Conservation (phyloP, 306 rosid genomes). For the Dryas drummondii region DNA sequence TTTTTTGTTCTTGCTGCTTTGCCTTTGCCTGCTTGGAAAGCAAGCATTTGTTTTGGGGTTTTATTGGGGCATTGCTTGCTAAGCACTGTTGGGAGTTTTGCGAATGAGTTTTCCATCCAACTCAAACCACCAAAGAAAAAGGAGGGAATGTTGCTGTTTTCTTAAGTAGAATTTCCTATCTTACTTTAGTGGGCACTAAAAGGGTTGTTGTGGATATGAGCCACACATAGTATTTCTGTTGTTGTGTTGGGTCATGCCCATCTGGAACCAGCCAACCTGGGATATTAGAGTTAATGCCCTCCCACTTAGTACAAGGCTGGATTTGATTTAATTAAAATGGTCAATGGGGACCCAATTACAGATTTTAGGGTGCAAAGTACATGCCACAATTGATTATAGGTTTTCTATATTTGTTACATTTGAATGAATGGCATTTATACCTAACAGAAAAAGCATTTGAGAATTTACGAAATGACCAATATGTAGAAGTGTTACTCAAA, state of each 20-base stretch:
- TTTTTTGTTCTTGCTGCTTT: not conserved
- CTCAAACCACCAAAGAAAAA: not conserved
- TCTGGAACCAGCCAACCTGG: not conserved
- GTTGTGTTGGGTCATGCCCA: not conserved
- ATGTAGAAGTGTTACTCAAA: too few relatives aligned
- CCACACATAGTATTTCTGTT: not conserved
- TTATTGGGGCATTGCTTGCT: not conserved
- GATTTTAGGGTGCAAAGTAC: not conserved
- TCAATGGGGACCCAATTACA: not conserved
- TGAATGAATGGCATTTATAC: too few relatives aligned
- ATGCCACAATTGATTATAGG: not conserved
- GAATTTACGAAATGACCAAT: too few relatives aligned
- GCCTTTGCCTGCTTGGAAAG: constrained; percentile 16
- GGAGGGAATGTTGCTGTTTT: not conserved
- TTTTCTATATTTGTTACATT: not conserved
- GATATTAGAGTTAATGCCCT: not conserved
- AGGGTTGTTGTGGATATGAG: not conserved
- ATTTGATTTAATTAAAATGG: not conserved
- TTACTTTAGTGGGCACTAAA: not conserved
- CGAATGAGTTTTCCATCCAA: not conserved
- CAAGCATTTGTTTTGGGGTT: constrained; percentile 1
- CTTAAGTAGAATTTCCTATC: too few relatives aligned
- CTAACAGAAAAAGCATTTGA: too few relatives aligned
- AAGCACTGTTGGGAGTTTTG: not conserved
- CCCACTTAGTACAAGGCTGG: not conserved